Evolutionary conservation across 805 yeast genomes (phyloP), one percentile per base, ranked within the genome.

Genomic region (Ogataea salicorniae): DNA sequence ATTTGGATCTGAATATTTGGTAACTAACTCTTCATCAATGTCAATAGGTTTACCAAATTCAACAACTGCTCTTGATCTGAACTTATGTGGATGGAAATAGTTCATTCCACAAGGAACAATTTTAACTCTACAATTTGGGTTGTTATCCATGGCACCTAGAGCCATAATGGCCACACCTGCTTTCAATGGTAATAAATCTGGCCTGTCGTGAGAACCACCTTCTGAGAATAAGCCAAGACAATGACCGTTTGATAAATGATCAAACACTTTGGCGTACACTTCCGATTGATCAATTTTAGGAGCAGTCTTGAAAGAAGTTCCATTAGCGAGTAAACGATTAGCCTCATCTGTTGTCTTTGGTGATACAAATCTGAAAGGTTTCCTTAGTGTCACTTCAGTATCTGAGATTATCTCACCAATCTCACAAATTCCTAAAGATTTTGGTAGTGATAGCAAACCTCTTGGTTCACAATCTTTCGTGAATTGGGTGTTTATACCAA

Each of bases 151-250:
- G 9, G 98, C 94, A 8, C 98, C 99, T 31, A 94, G 73, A 0
- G 98, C 99, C 98, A 92, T 94, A 47, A 92, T 86, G 2, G 97
- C 97, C 8, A 94, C 97, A 52, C 99, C 99, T 1, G 98, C 97
- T 63, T 94, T 92, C 56, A 92, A 72, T 0, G 99, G 99, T 43
- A 92, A 74, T 56, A 92, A 68, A 53, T 89, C 95, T 0, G 98
- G 83, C 55, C 99, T 76, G 65, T 92, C 99, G 61, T 92, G 99
- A 13, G 97, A 89, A 1, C 99, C 99, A 49, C 99, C 99, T 71
- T 94, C 99, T 8, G 99, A 97, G 70, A 90, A 94, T 40, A 94
- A 87, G 11, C 98, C 98, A 34, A 94, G 69, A 52, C 95, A 87
- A 47, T 87, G 80, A 38, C 94, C 90, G 49, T 80, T 76, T 17